Percentiles rank a stretch among this genome's conserved stretches.
Evolutionary conservation across 345 rosid genomes (phyloP).

Genomic region (Orychophragmus violaceus): DNA sequence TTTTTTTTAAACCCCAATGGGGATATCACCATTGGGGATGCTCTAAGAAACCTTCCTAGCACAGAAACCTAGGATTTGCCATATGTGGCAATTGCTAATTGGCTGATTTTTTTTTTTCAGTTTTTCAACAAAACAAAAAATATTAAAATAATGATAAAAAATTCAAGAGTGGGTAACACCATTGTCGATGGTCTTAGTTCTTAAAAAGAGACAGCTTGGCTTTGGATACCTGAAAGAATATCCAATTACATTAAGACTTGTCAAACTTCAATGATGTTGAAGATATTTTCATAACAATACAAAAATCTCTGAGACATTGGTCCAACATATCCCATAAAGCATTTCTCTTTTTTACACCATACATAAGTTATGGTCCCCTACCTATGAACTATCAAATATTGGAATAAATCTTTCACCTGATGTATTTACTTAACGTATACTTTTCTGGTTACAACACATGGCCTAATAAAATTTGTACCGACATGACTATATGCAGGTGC

Average conservation of each 20-base stretch:
- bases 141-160: too few relatives aligned
- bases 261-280: constrained; percentile 2
- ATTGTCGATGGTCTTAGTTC: too few relatives aligned
- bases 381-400: background rate
- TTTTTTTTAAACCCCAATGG: too few relatives aligned
- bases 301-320: constrained; percentile 11
- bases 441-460: too few relatives aligned
- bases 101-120: too few relatives aligned
- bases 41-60: too few relatives aligned
- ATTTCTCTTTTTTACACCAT: background rate
- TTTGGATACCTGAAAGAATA: constrained; percentile 18
- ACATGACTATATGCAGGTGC: constrained; percentile 52
- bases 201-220: background rate
- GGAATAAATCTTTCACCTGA: background rate
- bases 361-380: background rate
- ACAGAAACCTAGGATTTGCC: too few relatives aligned
- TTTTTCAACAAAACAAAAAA: too few relatives aligned
- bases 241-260: constrained; percentile 19
- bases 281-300: background rate
- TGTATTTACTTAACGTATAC: background rate
- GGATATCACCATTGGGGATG: too few relatives aligned
- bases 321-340: constrained; percentile 13
- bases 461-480: background rate
- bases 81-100: too few relatives aligned
- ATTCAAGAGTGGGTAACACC: too few relatives aligned